Base-by-base conservation (phyloP, 2,329 filamentous ascomycete species). In the Penicillium sp. region DNA sequence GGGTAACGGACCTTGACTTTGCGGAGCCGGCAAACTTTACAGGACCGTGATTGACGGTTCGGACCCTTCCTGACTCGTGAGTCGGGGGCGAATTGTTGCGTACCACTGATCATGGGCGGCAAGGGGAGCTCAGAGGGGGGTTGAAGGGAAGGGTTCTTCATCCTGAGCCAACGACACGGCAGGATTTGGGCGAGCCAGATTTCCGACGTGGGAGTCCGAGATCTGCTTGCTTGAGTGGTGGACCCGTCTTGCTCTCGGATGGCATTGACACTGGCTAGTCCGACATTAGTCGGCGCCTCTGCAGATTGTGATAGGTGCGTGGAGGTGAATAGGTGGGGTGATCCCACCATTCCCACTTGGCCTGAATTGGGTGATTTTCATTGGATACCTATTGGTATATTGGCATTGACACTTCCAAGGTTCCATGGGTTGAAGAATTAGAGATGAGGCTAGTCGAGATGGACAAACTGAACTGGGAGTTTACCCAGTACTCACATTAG, bases 21-120 rank as follows among this genome's bases (percentile, higher is more conserved):
- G 56, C 72, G 72, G 60, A 66, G 57, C 46, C 72, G 66, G 54
- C 72, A 74, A 53, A 74, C 71, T 53, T 71, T 72, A 55, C 72
- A 74, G 56, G 72, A 74, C 18, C 71, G 70, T 45, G 69, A 70
- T 62, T 74, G 72, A 47, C 72, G 71, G 56, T 57, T 66, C 16
- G 62, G 50, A 48, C 62, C 50, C 60, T 68, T 70, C 61, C 60
- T 67, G 56, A 56, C 60, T 61, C 59, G 65, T 44, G 60, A 59
- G 54, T 68, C 61, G 54, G 59, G 51, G 49, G 51, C 56, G 38
- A 55, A 7, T 54, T 56, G 52, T 53, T 49, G 59, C 47, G 50
- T 57, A 48, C 62, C 58, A 56, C 57, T 53, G 50, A 61, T 51
- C 61, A 69, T 69, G 50, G 57, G 53, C 45, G 53, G 43, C 47